Evolutionary conservation across 2,329 filamentous ascomycete species (phyloP).

Genomic region (Microthyrium microscopicum): DNA sequence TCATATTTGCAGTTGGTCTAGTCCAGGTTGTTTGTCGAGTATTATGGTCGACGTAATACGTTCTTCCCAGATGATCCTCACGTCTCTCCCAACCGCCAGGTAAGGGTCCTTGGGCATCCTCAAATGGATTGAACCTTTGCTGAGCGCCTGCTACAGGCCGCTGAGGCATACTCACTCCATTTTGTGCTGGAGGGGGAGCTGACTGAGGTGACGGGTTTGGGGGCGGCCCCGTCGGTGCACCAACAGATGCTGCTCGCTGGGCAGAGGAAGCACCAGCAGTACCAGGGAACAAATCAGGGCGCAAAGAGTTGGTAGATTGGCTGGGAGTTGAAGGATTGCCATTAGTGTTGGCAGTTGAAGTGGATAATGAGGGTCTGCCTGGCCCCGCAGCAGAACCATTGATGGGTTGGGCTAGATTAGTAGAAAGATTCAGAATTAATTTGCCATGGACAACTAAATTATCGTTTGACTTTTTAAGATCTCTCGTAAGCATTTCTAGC

Average conservation of each 20-base stretch:
- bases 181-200: conserved; percentile 19
- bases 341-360: conserved; percentile 20
- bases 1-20: conserved; percentile 64
- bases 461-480: conserved; percentile 94
- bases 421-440: conserved; percentile 89
- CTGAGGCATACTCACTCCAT: conserved; percentile 15
- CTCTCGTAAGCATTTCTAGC: conserved; percentile 89
- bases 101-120: conserved; percentile 84
- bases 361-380: conserved; percentile 22
- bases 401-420: conserved; percentile 61
- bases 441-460: conserved; percentile 97
- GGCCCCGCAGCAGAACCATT: conserved; percentile 26
- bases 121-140: conserved; percentile 68
- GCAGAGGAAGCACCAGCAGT: conserved; percentile 11
- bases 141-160: conserved; percentile 22
- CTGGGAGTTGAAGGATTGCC: conserved; percentile 21
- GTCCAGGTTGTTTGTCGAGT: conserved; percentile 95
- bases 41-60: conserved; percentile 97
- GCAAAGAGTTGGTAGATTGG: conserved; percentile 20
- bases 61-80: conserved; percentile 85
- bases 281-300: conserved; percentile 21
- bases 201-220: conserved; percentile 7
- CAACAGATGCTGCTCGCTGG: conserved; percentile 9
- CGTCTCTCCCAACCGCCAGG: conserved; percentile 91
- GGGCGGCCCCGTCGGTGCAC: neutral